A percentile compares a stretch with the other conserved stretches of the same genome.
Conservation (phyloP, 2,329 filamentous ascomycete species). For the Biscogniauxia marginata region DNA sequence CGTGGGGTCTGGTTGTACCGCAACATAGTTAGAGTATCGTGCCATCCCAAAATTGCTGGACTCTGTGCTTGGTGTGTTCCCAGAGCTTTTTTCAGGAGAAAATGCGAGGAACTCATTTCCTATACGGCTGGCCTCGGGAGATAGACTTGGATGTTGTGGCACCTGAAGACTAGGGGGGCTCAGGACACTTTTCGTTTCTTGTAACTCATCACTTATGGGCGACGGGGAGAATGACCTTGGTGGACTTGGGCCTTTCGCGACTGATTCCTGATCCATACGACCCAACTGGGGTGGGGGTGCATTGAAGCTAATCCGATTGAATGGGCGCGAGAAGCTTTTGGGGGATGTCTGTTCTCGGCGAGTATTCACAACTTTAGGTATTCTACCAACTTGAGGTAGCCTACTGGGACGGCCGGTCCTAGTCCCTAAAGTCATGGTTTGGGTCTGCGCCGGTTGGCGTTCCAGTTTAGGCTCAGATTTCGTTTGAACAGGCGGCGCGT, state of each 20-base stretch:
- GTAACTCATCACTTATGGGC: slow-evolving; percentile 36
- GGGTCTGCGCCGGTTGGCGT: slow-evolving; percentile 1
- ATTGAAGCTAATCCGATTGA: slow-evolving; percentile 56
- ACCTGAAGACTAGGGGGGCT: slow-evolving; percentile 31
- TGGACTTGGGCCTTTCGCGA: slow-evolving; percentile 50
- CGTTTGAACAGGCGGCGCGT: background rate
- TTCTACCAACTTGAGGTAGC: slow-evolving; percentile 78
- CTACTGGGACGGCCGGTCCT: slow-evolving; percentile 53
- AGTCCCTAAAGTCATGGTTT: background rate
- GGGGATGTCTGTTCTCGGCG: slow-evolving; percentile 66
- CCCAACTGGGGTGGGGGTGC: slow-evolving; percentile 29
- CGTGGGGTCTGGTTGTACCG: slow-evolving; percentile 60
- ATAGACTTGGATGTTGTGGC: slow-evolving; percentile 30
- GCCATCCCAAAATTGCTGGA: slow-evolving; percentile 67
- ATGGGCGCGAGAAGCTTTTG: slow-evolving; percentile 84
- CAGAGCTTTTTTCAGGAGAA: slow-evolving; percentile 69
- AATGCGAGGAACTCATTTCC: slow-evolving; percentile 71
- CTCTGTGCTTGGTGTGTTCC: slow-evolving; percentile 53
- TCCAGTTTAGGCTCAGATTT: slow-evolving; percentile 1
- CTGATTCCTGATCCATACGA: slow-evolving; percentile 37
- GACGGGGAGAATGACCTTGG: slow-evolving; percentile 42
- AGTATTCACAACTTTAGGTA: slow-evolving; percentile 75
- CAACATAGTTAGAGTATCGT: slow-evolving; percentile 62
- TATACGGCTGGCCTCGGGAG: slow-evolving; percentile 30
- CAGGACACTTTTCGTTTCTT: slow-evolving; percentile 32